Evolutionary conservation across 2,329 filamentous ascomycete genomes (phyloP), one percentile per base, ranked within the genome.

Genomic region (Fonsecaea erecta): DNA sequence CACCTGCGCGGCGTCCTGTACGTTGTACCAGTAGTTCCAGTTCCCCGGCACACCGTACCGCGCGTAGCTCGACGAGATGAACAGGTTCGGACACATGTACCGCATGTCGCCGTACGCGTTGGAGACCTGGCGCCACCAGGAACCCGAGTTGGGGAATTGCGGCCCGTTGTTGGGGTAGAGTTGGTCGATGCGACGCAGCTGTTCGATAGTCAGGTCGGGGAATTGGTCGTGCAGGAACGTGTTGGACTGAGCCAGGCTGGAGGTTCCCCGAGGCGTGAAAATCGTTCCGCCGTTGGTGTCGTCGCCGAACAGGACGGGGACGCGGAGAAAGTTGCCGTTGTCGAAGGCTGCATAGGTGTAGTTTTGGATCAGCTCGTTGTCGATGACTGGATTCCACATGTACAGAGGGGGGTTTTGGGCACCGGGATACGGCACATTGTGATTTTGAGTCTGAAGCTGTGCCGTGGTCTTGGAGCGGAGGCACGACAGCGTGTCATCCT

Each of bases 11-110:
- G 84, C 82, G 66, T 91, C 89, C 48, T 85, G 78, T 2, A 92
- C 90, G 62, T 88, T 84, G 78, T 87, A 91, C 48, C 85, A 85
- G 74, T 93, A 93, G 73, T 86, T 88, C 83, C 85, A 93, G 26
- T 82, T 85, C 1, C 61, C 60, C n/a, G 51, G 11, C 21, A 56
- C 43, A 16, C 60, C 62, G 53, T 68, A 56, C 16, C 73, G 69
- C 2, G 77, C 75, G 52, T 79, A 78, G 1, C 78, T 75, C 8
- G 78, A 73, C 1, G 81, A 83, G 72, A 89, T 77, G 75, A 81
- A 84, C 43, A 89, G 80, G 0, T 84, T 84, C 0, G 88, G 86
- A 69, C 88, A 91, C 69, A 81, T 87, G 74, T 90, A 90, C 4
- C 87, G 81, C 70, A 89, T 80, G 68, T 90, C 87, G 16, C 87